Percentiles rank a stretch among this genome's conserved stretches.
phyloP scores from a whole-genome alignment of 2,329 filamentous ascomycete genomes.

The Fusarium illudens region DNA sequence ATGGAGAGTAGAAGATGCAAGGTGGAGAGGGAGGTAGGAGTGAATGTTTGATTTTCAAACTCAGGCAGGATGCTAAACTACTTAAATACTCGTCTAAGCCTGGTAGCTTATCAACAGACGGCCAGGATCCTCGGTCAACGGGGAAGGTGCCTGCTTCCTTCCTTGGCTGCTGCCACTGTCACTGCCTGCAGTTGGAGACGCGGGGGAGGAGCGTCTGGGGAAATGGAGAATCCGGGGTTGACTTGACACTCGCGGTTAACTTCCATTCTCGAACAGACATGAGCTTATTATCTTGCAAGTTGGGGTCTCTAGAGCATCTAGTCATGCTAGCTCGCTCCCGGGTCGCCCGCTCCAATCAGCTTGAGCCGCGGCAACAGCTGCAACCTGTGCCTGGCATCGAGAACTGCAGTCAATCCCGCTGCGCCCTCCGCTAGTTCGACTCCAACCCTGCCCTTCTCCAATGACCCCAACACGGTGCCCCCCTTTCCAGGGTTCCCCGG shows the following conservation, averaged over 20 bases:
- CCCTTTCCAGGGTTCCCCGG: not conserved
- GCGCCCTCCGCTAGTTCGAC: not conserved
- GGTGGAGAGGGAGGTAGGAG: not conserved
- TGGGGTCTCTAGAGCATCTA: not conserved
- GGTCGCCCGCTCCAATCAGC: not conserved
- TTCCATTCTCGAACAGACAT: not conserved
- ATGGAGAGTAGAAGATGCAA: not conserved
- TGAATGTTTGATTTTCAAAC: not conserved
- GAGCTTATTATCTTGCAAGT: no score
- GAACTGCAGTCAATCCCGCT: not conserved
- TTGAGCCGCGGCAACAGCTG: not conserved
- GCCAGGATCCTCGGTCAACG: not conserved
- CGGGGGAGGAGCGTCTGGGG: slow-evolving; percentile 1
- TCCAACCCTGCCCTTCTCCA: not conserved
- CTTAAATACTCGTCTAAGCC: not conserved
- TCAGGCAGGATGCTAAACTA: not conserved
- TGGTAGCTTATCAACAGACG: not conserved
- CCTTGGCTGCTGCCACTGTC: not conserved
- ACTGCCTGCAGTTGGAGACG: not conserved
- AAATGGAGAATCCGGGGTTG: slow-evolving; percentile 1
- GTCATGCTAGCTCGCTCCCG: not conserved
- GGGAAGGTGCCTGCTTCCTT: not conserved
- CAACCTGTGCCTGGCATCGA: not conserved
- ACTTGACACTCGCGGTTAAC: not conserved
- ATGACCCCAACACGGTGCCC: not conserved